A percentile compares a stretch with the other conserved stretches of the same genome.
These are phyloP conservation scores for Ophiocordyceps camponoti-leonardi DNA, from an alignment of 2,329 filamentous ascomycete genomes.

Conservation along the genomic window DNA sequence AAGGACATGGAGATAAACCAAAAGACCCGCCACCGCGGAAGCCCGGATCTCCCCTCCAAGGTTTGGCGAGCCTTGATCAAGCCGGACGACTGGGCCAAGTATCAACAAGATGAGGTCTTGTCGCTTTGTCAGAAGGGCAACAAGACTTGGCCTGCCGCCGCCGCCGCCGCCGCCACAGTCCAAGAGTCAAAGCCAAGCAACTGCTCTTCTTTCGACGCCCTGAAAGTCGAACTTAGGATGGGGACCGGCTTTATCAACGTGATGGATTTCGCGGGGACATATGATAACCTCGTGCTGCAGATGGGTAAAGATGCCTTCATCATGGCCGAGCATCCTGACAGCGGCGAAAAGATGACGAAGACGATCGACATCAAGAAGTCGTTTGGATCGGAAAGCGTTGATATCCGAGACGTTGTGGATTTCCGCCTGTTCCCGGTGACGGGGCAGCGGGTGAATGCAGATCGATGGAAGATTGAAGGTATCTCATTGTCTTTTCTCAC, in stretches of 20 bases:
- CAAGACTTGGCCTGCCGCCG: not conserved
- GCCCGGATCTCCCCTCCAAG: not conserved
- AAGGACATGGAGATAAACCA: not conserved
- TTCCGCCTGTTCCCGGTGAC: not conserved
- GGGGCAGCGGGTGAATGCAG: not conserved
- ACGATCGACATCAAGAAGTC: not conserved
- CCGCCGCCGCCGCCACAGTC: not conserved
- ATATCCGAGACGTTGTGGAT: not conserved
- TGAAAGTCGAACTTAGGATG: not conserved
- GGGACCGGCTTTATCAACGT: not conserved
- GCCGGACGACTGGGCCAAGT: not conserved
- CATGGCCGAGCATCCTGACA: not conserved
- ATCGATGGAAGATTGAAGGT: not conserved
- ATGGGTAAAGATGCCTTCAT: not conserved
- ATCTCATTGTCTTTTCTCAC: no score
- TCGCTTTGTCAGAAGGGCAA: not conserved
- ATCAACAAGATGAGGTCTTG: not conserved
- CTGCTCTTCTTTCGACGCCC: not conserved
- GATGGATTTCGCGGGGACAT: not conserved
- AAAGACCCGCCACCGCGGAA: not conserved
- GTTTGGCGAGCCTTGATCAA: not conserved
- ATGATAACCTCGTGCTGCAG: not conserved
- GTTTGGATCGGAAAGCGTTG: not conserved
- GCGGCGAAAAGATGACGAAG: not conserved
- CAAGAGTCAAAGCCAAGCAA: not conserved